phyloP scores from a whole-genome alignment of 176 grass and related monocot genomes.

The Carex cristatella region DNA sequence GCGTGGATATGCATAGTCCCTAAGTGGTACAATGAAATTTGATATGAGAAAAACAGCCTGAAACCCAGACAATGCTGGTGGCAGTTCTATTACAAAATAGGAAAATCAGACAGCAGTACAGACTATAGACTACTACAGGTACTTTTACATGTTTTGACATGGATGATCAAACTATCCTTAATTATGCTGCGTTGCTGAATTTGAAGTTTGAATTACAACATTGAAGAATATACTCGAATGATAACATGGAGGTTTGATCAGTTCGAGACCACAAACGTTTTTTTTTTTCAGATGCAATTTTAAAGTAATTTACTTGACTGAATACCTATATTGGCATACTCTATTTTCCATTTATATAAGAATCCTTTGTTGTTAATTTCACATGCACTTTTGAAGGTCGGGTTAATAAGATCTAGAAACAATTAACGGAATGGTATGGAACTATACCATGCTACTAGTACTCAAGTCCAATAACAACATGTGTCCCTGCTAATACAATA shows the following conservation, averaged over 20 bases:
- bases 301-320: background rate
- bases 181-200: background rate
- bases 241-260: background rate
- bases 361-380: background rate
- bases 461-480: background rate
- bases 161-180: background rate
- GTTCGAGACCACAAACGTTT: background rate
- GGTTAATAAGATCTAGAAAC: background rate
- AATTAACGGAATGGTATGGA: background rate
- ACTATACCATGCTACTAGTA: background rate
- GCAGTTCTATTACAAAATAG: background rate
- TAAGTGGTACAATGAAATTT: constrained; percentile 31
- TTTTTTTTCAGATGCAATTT: background rate
- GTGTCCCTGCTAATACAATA: background rate
- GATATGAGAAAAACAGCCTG: background rate
- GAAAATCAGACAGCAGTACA: background rate
- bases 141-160: background rate
- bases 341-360: background rate
- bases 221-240: background rate
- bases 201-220: background rate
- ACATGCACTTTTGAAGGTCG: background rate
- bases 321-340: background rate
- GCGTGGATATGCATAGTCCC: constrained; percentile 74
- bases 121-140: background rate
- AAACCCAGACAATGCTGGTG: background rate